phyloP scores from a whole-genome alignment of 2,329 filamentous ascomycete species.

The Diaporthe ampelina region DNA sequence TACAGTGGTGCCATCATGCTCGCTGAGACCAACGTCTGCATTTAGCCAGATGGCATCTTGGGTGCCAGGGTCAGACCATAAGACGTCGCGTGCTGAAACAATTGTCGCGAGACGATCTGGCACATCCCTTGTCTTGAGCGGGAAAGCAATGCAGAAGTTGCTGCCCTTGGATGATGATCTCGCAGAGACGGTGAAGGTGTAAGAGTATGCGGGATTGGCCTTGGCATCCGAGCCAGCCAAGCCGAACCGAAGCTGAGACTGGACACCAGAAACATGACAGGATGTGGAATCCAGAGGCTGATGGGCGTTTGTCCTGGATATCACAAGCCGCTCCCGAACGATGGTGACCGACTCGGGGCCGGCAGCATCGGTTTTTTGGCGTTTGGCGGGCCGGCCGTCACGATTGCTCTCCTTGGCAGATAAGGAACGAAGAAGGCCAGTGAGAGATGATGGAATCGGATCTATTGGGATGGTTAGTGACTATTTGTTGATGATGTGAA shows the following conservation, averaged over 20 bases:
- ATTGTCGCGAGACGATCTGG: conserved; percentile 14
- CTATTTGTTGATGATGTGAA: background rate
- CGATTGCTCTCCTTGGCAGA: background rate
- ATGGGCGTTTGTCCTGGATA: conserved; percentile 15
- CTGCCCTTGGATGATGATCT: conserved; percentile 11
- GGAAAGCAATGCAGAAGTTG: conserved; percentile 31
- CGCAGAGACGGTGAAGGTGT: conserved; percentile 36
- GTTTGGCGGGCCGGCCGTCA: conserved; percentile 41
- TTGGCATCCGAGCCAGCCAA: conserved; percentile 33
- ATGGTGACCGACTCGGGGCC: conserved; percentile 40
- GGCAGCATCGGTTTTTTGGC: conserved; percentile 25
- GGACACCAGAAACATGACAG: background rate
- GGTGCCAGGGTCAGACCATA: conserved; percentile 37
- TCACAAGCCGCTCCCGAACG: conserved; percentile 38
- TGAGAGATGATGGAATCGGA: conserved; percentile 25
- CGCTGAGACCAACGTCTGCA: conserved; percentile 29
- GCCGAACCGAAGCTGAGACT: conserved; percentile 30
- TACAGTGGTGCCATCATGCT: background rate
- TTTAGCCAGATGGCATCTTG: conserved; percentile 41
- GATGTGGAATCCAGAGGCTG: background rate
- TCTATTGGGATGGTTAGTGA: conserved; percentile 28
- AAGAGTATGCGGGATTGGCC: conserved; percentile 9
- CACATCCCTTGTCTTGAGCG: conserved; percentile 25
- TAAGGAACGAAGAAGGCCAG: conserved; percentile 23
- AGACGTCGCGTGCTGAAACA: background rate